Conservation (phyloP, 2,329 filamentous ascomycete genomes). For the Ilyonectria destructans region DNA sequence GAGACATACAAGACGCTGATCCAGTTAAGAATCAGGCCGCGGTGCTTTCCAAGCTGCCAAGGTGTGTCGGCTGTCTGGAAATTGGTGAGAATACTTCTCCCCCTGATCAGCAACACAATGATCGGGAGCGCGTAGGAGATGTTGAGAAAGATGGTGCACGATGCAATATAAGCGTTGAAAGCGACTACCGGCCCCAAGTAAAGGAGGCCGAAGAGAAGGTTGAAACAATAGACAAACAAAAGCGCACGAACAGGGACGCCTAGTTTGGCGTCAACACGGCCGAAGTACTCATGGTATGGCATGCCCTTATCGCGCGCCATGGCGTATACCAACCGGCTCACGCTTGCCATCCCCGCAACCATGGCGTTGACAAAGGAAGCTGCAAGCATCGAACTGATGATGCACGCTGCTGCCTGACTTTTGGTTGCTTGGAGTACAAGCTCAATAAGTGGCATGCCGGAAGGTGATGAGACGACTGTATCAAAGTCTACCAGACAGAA, state of each 20-base stretch:
- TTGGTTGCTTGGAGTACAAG: slow-evolving; percentile 61
- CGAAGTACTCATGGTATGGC: slow-evolving; percentile 33
- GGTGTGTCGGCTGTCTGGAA: slow-evolving; percentile 21
- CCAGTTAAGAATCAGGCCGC: slow-evolving; percentile 34
- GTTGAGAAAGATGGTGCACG: slow-evolving; percentile 43
- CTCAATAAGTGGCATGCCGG: slow-evolving; percentile 63
- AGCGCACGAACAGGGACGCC: slow-evolving; percentile 37
- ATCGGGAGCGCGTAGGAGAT: slow-evolving; percentile 41
- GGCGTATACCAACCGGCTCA: slow-evolving; percentile 60
- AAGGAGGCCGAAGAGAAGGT: slow-evolving; percentile 37
- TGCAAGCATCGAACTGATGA: slow-evolving; percentile 60
- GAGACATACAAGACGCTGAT: slow-evolving; percentile 40
- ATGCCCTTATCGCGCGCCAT: slow-evolving; percentile 43
- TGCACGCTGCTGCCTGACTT: slow-evolving; percentile 57
- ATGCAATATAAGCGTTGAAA: slow-evolving; percentile 41
- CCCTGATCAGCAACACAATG: slow-evolving; percentile 30
- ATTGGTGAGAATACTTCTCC: background rate
- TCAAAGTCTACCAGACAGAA: slow-evolving; percentile 59
- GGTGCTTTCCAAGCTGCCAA: slow-evolving; percentile 30
- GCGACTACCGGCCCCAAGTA: slow-evolving; percentile 40
- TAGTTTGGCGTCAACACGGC: slow-evolving; percentile 34
- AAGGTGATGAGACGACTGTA: slow-evolving; percentile 54
- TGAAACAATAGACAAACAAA: slow-evolving; percentile 38
- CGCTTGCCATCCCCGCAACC: slow-evolving; percentile 61
- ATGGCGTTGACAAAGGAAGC: slow-evolving; percentile 64